These are phyloP conservation scores for Pelargonium fulgidum DNA, from an alignment of 441 rosid genomes.

Conservation along the genomic window DNA sequence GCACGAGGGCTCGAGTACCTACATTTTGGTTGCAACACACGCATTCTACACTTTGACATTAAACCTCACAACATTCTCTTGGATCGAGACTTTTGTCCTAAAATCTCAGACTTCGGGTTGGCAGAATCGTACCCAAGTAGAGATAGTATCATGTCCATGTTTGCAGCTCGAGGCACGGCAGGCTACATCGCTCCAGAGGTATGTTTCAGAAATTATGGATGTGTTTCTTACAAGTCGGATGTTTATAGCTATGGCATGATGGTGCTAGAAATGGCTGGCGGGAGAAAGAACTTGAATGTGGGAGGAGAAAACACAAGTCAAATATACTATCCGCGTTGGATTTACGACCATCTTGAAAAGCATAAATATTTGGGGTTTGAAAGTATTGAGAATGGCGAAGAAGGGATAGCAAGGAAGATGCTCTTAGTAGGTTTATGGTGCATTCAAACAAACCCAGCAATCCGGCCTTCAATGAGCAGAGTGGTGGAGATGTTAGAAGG, in stretches of 20 bases:
- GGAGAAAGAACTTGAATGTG: constrained; percentile 14
- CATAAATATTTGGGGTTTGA: constrained; percentile 12
- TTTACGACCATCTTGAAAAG: constrained; percentile 9
- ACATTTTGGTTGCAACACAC: constrained; percentile 30
- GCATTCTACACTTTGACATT: constrained; percentile 37
- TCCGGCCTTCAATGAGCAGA: constrained; percentile 21
- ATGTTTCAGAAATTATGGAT: constrained; percentile 16
- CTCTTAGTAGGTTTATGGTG: constrained; percentile 20
- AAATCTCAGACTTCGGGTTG: constrained; percentile 19
- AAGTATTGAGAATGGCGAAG: background rate
- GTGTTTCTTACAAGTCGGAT: constrained; percentile 17
- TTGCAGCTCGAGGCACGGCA: constrained; percentile 2
- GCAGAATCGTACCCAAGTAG: constrained; percentile 9
- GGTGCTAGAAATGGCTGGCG: constrained; percentile 19
- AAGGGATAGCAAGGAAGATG: background rate
- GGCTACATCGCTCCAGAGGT: constrained; percentile 17
- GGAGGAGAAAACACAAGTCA: constrained; percentile 8
- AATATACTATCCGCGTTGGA: constrained; percentile 17
- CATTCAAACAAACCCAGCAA: constrained; percentile 12
- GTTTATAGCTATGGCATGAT: constrained; percentile 24
- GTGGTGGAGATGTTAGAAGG: constrained; percentile 23
- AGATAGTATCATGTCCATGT: constrained; percentile 3
- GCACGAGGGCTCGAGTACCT: constrained; percentile 37
- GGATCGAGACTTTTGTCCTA: constrained; percentile 20
- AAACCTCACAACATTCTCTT: constrained; percentile 22